Evolutionary conservation across 164 flowering plant species (phyloP), one percentile per base, ranked within the genome.

Genomic region (Houttuynia cordata): DNA sequence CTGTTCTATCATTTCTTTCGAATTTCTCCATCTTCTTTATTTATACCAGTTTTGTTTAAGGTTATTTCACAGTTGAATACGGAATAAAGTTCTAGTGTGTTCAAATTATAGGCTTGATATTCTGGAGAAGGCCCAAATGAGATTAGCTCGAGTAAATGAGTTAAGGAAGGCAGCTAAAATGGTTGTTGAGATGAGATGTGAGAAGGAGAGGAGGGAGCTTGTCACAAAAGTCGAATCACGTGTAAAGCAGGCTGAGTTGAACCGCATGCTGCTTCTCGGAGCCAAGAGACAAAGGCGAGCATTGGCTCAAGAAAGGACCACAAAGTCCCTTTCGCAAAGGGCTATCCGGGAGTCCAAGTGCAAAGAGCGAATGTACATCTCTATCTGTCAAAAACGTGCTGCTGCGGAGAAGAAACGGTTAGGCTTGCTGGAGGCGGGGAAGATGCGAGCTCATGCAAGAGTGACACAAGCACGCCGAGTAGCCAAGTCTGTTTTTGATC

Each of bases 381-480:
- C 96, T 55, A 85, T 91, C 45, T 68, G 69, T 66, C 96, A 88
- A 67, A 94, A 94, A 74, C 85, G 99, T 63, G 85, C 75, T 25
- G 88, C 97, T 67, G 97, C 99, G 30, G 97, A 94, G 82, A 82
- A 71, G 76, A 94, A 94, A 74, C 76, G 97, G 21, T 52, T 87
- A 63, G 87, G 82, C 54, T 71, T 91, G 61, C 72, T 91, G 53
- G 97, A 94, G 73, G 96, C 88, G 10, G 97, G 91, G 72, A 94
- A 78, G 77, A 85, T 69, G 66, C 79, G 78, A 58, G 99, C 92
- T 65, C 79, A 62, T 71, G 93, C 96, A 61, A 76, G 89, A 61
- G 71, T 81, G 25, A 53, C 77, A 75, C 80, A 80, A 66, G 99
- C 83, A 64, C 74, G 73, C 23, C 74, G 73, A 30, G 93, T 83